phyloP scores from a whole-genome alignment of 345 rosid species.

The Hirschfeldia incana region DNA sequence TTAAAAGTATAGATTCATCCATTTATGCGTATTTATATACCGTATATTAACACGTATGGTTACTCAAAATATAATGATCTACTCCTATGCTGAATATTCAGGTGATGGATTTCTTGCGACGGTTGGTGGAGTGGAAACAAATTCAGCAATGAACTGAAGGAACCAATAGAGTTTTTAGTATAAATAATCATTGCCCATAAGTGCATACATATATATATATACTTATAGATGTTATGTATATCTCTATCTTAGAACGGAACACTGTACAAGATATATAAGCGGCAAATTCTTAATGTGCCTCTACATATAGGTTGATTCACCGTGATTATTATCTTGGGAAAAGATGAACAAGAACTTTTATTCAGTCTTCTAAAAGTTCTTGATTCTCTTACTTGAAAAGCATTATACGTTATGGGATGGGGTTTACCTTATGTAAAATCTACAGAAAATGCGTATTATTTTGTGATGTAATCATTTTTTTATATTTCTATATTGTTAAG shows the following conservation, averaged over 20 bases:
- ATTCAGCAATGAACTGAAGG: constrained; percentile 25
- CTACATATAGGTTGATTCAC: constrained; percentile 7
- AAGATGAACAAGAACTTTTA: too few relatives aligned
- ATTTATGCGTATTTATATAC: neutral
- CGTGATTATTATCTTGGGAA: too few relatives aligned
- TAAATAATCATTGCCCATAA: constrained; percentile 1
- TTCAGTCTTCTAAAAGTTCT: too few relatives aligned
- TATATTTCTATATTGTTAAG: neutral
- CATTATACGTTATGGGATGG: too few relatives aligned
- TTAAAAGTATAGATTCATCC: neutral
- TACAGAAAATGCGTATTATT: neutral
- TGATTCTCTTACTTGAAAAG: too few relatives aligned
- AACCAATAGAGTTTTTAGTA: constrained; percentile 10
- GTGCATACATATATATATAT: constrained; percentile 22
- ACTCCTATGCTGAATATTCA: constrained; percentile 29
- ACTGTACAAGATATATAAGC: constrained; percentile 27
- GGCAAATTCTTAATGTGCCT: constrained; percentile 21
- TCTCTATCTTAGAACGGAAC: constrained; percentile 28
- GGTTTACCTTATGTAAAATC: too few relatives aligned
- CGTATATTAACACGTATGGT: neutral
- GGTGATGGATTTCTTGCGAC: constrained; percentile 66
- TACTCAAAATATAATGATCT: neutral
- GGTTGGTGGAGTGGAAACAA: constrained; percentile 69
- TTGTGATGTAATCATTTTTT: neutral
- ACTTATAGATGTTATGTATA: constrained; percentile 6